Conservation (phyloP, 2,329 filamentous ascomycete species). For the Trichophyton rubrum region DNA sequence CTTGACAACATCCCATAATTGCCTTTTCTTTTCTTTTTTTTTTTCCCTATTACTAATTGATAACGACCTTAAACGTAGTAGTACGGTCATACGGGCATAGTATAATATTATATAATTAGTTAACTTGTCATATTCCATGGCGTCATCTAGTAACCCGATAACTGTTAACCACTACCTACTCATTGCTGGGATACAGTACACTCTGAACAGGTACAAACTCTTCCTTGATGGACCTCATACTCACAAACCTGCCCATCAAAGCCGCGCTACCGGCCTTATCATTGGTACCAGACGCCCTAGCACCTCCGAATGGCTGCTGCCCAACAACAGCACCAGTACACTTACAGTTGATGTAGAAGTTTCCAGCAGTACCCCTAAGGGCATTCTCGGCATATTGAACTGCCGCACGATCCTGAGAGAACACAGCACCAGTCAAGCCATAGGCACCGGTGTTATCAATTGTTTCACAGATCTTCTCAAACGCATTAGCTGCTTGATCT, state of each 20-base stretch:
- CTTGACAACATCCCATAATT: not conserved
- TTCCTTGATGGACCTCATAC: constrained; percentile 58
- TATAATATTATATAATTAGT: no score
- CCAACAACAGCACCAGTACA: constrained; percentile 59
- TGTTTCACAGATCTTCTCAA: constrained; percentile 45
- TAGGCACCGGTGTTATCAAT: constrained; percentile 32
- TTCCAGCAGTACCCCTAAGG: constrained; percentile 29
- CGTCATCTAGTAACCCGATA: no score
- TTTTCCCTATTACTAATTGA: not conserved
- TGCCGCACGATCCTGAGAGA: constrained; percentile 29
- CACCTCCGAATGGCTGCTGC: constrained; percentile 60
- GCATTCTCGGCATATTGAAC: constrained; percentile 25
- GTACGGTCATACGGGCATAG: no score
- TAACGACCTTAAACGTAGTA: no score
- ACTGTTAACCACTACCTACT: constrained; percentile 19
- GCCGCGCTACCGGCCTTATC: constrained; percentile 59
- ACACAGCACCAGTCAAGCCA: constrained; percentile 33
- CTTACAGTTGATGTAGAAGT: constrained; percentile 36
- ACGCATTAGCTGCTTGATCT: constrained; percentile 50
- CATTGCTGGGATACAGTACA: constrained; percentile 61
- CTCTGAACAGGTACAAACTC: constrained; percentile 54
- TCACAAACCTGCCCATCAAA: constrained; percentile 54
- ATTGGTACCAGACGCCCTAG: constrained; percentile 56
- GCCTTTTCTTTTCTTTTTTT: no score
- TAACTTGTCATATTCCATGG: no score